These are phyloP conservation scores for Raffaelea deltoideospora DNA, from an alignment of 2,329 filamentous ascomycete species.

Conservation along the genomic window DNA sequence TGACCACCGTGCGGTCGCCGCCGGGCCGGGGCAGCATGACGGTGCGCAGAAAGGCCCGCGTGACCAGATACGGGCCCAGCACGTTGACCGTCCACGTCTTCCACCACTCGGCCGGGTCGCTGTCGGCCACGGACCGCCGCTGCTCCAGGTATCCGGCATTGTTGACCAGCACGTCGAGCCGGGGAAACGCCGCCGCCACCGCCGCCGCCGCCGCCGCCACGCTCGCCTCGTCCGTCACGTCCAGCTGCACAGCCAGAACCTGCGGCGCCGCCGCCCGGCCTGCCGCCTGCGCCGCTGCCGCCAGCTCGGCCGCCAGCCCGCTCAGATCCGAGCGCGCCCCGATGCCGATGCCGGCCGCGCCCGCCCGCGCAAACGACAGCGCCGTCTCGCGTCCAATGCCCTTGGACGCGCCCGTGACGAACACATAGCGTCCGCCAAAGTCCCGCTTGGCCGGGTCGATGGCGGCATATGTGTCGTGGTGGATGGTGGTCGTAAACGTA, in stretches of 20 bases:
- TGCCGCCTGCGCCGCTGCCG: slow-evolving; percentile 16
- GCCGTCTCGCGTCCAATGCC: slow-evolving; percentile 13
- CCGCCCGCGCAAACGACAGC: slow-evolving; percentile 32
- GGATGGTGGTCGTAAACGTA: slow-evolving; percentile 8
- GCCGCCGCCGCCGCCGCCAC: slow-evolving; percentile 18
- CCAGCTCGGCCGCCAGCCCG: slow-evolving; percentile 21
- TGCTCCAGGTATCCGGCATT: slow-evolving; percentile 25
- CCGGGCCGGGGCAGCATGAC: slow-evolving; percentile 19
- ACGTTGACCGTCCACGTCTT: slow-evolving; percentile 33
- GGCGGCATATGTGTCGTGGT: slow-evolving; percentile 18
- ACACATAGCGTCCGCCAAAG: slow-evolving; percentile 11
- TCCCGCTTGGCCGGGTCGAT: slow-evolving; percentile 10
- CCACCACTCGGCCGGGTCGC: slow-evolving; percentile 28
- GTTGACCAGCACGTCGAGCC: slow-evolving; percentile 22
- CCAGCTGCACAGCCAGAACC: slow-evolving; percentile 16
- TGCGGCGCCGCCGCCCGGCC: slow-evolving; percentile 13
- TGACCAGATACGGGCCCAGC: slow-evolving; percentile 29
- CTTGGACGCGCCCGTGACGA: slow-evolving; percentile 14
- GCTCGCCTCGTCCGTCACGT: slow-evolving; percentile 19
- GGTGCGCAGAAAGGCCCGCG: slow-evolving; percentile 33
- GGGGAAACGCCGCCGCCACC: slow-evolving; percentile 17
- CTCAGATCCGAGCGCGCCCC: slow-evolving; percentile 33
- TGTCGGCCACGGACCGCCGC: slow-evolving; percentile 19
- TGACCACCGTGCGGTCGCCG: slow-evolving; percentile 23
- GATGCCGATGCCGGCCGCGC: slow-evolving; percentile 31